These are phyloP conservation scores for Corymbia calophylla DNA, from an alignment of 441 rosid genomes.

Conservation along the genomic window DNA sequence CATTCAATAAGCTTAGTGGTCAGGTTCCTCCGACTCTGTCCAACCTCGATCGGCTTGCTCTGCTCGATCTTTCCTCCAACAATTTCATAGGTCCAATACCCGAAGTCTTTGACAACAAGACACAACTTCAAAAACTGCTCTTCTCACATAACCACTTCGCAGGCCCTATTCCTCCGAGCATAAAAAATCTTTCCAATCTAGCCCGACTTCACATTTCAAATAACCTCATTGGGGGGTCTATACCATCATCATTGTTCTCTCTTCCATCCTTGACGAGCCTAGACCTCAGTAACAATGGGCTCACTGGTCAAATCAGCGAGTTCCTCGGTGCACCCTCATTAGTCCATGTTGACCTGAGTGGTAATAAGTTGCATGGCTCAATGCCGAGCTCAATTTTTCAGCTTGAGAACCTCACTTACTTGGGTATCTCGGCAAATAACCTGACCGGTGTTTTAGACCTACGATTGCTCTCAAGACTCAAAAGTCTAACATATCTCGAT, in stretches of 20 bases:
- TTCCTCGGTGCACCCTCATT: background rate
- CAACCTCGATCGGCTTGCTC: background rate
- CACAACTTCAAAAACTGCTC: background rate
- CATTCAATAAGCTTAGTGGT: background rate
- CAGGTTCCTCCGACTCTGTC: background rate
- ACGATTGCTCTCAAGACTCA: background rate
- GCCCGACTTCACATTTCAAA: background rate
- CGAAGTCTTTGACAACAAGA: background rate
- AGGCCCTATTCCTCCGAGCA: background rate
- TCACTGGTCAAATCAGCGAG: accelerated
- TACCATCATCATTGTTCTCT: background rate
- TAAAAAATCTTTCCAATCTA: background rate
- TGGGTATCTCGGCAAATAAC: background rate
- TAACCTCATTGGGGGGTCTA: background rate
- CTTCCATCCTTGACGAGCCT: background rate
- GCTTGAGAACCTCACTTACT: background rate
- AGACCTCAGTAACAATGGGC: background rate
- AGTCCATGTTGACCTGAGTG: background rate
- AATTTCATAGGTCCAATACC: background rate
- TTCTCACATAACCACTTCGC: background rate
- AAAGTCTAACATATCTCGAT: accelerated
- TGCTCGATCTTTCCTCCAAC: background rate
- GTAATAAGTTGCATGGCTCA: background rate
- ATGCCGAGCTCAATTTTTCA: background rate
- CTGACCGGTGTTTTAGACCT: background rate